Conservation (phyloP, 108 stramenopile genomes). For the Cyclotella distinguenda region DNA sequence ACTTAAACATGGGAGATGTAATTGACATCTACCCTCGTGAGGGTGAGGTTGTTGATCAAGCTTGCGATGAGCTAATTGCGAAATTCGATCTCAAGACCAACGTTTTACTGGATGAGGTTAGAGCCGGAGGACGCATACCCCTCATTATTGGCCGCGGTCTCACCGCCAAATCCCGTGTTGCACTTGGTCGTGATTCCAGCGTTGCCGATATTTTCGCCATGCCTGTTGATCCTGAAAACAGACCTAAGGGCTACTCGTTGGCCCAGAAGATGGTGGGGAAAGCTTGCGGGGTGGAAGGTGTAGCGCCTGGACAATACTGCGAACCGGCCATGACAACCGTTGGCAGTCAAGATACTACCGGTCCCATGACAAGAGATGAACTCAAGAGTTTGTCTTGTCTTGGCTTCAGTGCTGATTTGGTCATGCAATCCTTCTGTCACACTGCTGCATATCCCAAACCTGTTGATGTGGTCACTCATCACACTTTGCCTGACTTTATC, state of each 20-base stretch:
- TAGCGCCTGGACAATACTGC: conserved; percentile 90
- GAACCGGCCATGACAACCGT: conserved; percentile 97
- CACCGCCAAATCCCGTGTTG: conserved; percentile 86
- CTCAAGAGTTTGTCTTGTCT: conserved; percentile 90
- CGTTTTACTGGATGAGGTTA: conserved; percentile 92
- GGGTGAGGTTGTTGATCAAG: conserved; percentile 73
- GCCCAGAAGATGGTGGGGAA: conserved; percentile 96
- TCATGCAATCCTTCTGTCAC: conserved; percentile 98
- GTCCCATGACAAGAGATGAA: conserved; percentile 97
- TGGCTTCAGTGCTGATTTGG: conserved; percentile 93
- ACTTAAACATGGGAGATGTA: conserved; percentile 92
- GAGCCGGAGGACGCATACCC: conserved; percentile 95
- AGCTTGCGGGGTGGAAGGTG: conserved; percentile 89
- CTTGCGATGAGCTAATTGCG: conserved; percentile 82
- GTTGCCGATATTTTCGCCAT: conserved; percentile 78
- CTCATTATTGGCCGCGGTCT: conserved; percentile 92
- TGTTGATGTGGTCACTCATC: conserved; percentile 95
- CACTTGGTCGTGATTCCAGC: conserved; percentile 72
- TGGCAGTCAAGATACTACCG: conserved; percentile 95
- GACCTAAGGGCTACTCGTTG: conserved; percentile 84
- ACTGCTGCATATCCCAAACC: conserved; percentile 98
- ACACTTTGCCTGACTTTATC: conserved; percentile 96
- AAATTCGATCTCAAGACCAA: conserved; percentile 89
- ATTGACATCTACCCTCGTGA: conserved; percentile 91
- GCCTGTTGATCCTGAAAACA: conserved; percentile 66